These are phyloP conservation scores for Tillandsia leiboldiana DNA, from an alignment of 176 grass and related monocot genomes.

Conservation along the genomic window DNA sequence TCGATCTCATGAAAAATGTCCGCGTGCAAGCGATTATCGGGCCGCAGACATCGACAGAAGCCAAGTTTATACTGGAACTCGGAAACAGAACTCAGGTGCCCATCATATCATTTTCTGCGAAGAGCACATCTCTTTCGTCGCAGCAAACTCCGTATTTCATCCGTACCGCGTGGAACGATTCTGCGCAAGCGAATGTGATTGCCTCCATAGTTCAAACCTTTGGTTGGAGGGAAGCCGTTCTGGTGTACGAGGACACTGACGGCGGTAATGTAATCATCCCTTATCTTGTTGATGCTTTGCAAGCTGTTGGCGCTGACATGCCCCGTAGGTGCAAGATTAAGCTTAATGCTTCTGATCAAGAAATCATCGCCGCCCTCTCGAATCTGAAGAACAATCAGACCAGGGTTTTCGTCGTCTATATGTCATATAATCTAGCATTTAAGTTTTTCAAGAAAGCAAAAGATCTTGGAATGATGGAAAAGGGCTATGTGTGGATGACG, in stretches of 20 bases:
- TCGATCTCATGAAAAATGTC: constrained; percentile 73
- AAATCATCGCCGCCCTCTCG: constrained; percentile 27
- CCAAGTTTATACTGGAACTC: constrained; percentile 51
- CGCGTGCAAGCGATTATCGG: constrained; percentile 65
- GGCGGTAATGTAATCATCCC: constrained; percentile 35
- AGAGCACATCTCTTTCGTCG: constrained; percentile 14
- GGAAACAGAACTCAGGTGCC: constrained; percentile 56
- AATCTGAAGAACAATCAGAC: constrained; percentile 37
- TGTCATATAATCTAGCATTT: constrained; percentile 41
- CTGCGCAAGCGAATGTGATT: constrained; percentile 46
- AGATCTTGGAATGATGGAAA: constrained; percentile 35
- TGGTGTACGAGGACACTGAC: constrained; percentile 38
- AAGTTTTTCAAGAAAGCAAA: constrained; percentile 49
- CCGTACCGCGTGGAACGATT: constrained; percentile 54
- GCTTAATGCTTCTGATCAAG: constrained; percentile 13
- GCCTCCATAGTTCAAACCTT: constrained; percentile 38
- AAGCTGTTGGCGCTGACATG: constrained; percentile 27
- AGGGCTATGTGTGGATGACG: constrained; percentile 66
- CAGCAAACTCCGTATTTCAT: constrained; percentile 60
- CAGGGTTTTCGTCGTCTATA: constrained; percentile 57
- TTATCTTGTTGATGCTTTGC: constrained; percentile 51
- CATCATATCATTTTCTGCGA: constrained; percentile 59
- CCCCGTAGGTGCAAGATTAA: constrained; percentile 35
- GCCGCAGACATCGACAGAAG: constrained; percentile 51
- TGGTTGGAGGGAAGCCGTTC: constrained; percentile 58